These are phyloP conservation scores for Monilinia aucupariae DNA, from an alignment of 2,329 filamentous ascomycete species.

Conservation along the genomic window DNA sequence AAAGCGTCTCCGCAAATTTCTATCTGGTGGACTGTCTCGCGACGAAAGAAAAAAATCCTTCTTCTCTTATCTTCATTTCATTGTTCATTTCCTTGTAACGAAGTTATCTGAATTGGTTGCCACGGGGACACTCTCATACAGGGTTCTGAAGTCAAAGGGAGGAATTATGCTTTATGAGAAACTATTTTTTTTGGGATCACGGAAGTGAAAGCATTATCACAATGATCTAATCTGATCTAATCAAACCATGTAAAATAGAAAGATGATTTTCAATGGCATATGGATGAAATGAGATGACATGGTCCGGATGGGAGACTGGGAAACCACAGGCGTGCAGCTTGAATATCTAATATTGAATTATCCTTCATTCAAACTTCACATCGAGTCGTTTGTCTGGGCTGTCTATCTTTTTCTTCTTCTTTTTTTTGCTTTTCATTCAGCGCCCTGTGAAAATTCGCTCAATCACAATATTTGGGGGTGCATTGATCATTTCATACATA, in stretches of 20 bases:
- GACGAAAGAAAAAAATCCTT: slow-evolving; percentile 3
- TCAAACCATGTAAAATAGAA: slow-evolving; percentile 11
- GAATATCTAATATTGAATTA: background rate
- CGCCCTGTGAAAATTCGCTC: too few relatives aligned
- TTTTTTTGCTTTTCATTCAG: too few relatives aligned
- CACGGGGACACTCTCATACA: slow-evolving; percentile 4
- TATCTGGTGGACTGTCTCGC: background rate
- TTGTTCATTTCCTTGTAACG: background rate
- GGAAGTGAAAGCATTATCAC: background rate
- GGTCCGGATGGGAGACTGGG: background rate
- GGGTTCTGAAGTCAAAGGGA: slow-evolving; percentile 3
- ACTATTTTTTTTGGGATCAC: background rate
- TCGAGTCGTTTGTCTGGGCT: background rate
- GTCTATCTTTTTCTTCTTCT: background rate
- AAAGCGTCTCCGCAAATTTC: background rate
- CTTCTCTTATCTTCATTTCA: background rate
- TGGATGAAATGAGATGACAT: slow-evolving; percentile 2
- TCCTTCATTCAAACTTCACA: background rate
- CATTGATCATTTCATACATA: background rate
- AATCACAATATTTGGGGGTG: background rate
- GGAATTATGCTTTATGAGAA: slow-evolving; percentile 1
- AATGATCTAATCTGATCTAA: slow-evolving; percentile 2
- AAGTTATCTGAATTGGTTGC: background rate
- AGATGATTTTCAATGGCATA: background rate
- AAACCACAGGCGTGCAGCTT: slow-evolving; percentile 1